Conservation (phyloP, 1,284 basidiomycete genomes). For the Tetrapyrgos nigripes region DNA sequence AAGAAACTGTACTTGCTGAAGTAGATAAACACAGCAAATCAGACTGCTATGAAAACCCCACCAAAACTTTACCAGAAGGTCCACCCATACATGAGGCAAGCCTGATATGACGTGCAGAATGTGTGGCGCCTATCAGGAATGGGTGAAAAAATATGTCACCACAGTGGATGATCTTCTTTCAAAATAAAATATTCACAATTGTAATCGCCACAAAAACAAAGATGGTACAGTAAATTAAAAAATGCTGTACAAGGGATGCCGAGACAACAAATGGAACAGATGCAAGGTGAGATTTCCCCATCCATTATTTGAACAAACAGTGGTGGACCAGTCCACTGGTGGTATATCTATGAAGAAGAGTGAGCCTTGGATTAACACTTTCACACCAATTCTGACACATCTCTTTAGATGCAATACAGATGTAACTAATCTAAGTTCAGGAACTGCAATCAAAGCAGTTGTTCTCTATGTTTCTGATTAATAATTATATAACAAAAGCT, state of each 20-base stretch:
- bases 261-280: constrained; percentile 25
- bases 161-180: constrained; percentile 22
- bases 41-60: constrained; percentile 7
- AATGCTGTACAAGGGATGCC: too few relatives aligned
- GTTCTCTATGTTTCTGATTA: constrained; percentile 44
- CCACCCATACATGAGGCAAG: too few relatives aligned
- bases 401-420: constrained; percentile 42
- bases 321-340: constrained; percentile 32
- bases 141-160: neutral
- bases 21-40: neutral
- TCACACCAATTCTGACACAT: constrained; percentile 35
- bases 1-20: neutral
- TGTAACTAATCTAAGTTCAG: constrained; percentile 40
- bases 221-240: too few relatives aligned
- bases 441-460: constrained; percentile 43
- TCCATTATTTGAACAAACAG: constrained; percentile 16
- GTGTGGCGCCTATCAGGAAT: too few relatives aligned
- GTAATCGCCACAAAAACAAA: constrained; percentile 13
- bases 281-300: constrained; percentile 38
- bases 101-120: too few relatives aligned
- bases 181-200: constrained; percentile 22
- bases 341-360: constrained; percentile 36
- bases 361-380: constrained; percentile 42
- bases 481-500: constrained; percentile 47
- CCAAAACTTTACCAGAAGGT: constrained; percentile 9